These are phyloP conservation scores for Artomyces pyxidatus DNA, from an alignment of 768 basidiomycete species.

Conservation along the genomic window DNA sequence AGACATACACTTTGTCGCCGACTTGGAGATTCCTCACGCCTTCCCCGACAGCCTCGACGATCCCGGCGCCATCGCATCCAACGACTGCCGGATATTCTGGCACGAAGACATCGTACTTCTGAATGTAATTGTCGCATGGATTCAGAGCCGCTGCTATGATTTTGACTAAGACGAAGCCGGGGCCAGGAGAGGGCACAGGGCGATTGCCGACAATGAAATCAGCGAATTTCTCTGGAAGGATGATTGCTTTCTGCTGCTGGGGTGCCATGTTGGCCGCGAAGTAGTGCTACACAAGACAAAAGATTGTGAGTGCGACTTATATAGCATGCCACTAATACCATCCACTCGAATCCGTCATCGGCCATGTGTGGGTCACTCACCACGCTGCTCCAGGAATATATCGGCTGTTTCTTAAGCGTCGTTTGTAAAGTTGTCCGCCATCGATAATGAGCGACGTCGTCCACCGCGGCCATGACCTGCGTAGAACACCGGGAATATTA, in stretches of 20 bases:
- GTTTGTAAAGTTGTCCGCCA: too few relatives aligned
- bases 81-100: slow-evolving; percentile 16
- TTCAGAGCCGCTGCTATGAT: slow-evolving; percentile 3
- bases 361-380: too few relatives aligned
- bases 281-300: too few relatives aligned
- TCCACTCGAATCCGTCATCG: too few relatives aligned
- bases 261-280: background rate
- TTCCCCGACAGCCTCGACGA: slow-evolving; percentile 20
- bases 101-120: slow-evolving; percentile 12
- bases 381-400: too few relatives aligned
- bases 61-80: slow-evolving; percentile 21
- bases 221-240: background rate
- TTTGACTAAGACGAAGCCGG: slow-evolving; percentile 10
- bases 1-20: slow-evolving; percentile 21
- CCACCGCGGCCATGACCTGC: too few relatives aligned
- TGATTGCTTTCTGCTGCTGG: background rate
- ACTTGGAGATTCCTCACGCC: slow-evolving; percentile 18
- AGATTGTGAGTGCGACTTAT: too few relatives aligned
- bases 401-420: too few relatives aligned
- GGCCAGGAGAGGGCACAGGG: slow-evolving; percentile 6
- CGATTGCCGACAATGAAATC: background rate
- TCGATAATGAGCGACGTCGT: too few relatives aligned
- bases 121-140: background rate
- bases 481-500: too few relatives aligned
- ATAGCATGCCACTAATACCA: too few relatives aligned